Evolutionary conservation across 2,329 filamentous ascomycete genomes (phyloP), one percentile per base, ranked within the genome.

Genomic region (Ambrosiella beaveri): DNA sequence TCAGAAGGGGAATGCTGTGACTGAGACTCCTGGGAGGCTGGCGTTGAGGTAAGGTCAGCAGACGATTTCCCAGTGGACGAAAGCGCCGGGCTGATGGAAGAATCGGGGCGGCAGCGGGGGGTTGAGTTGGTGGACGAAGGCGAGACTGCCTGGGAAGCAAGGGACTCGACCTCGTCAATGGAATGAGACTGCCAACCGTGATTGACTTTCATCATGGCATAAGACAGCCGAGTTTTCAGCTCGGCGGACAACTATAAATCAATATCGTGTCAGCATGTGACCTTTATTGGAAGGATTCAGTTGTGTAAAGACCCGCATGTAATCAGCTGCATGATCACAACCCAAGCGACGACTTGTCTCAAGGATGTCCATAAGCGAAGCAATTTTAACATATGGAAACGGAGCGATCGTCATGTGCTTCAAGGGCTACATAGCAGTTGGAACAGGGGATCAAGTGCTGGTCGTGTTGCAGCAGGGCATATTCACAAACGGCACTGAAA

Each of bases 141-240:
- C 1, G 84, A 87, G 17, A 75, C 78, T 59, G 77, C 77, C 57
- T 85, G 81, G 1, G 86, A 87, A 8, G 86, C 80, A 45, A 88
- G 71, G 52, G 79, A 80, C 70, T 91, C 88, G 37, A 91, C 79
- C 69, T 91, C 86, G 58, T 85, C 82, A 59, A 93, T 80, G 15
- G 81, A 82, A 62, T 85, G 82, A 54, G 83, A 78, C 70, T 95
- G 86, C 85, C 89, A 93, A 60, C 88, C 88, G 66, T 94, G 83
- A 67, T 88, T 88, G 45, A 96, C 86, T 70, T 95, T 96, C 67
- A 94, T 79, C 79, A 95, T 93, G 63, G 91, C 91, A 69, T 96
- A 96, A 6, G 88, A 88, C 36, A 97, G 77, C 65, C 88, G 85
- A 55, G 88, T 84, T 66, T 84, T 85, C 56, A 97, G 77, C 66